These are phyloP conservation scores for Takashimella tepidaria DNA, from an alignment of 1,284 basidiomycete genomes.

Conservation along the genomic window DNA sequence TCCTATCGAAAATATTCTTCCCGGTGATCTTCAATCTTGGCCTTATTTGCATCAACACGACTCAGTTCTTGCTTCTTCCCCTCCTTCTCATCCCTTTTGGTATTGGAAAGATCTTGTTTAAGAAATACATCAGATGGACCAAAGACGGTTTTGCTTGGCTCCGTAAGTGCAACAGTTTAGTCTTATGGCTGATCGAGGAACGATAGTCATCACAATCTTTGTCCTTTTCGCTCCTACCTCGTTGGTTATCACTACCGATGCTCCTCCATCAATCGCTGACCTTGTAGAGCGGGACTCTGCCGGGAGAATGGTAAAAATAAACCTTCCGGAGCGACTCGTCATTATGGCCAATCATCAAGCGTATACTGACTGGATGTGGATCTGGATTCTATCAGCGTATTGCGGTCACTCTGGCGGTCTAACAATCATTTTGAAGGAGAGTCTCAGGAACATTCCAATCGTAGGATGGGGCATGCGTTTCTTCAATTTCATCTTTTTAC, in stretches of 20 bases:
- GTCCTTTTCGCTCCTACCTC: slow-evolving; percentile 78
- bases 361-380: slow-evolving; percentile 81
- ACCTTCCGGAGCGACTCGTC: slow-evolving; percentile 69
- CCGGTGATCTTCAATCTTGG: slow-evolving; percentile 61
- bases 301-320: slow-evolving; percentile 59
- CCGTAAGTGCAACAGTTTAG: slow-evolving; percentile 51
- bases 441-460: slow-evolving; percentile 78
- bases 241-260: slow-evolving; percentile 59
- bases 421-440: slow-evolving; percentile 84
- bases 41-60: slow-evolving; percentile 62
- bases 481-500: slow-evolving; percentile 83
- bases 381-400: slow-evolving; percentile 80
- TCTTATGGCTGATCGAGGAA: too few species aligned
- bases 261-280: slow-evolving; percentile 25
- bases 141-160: slow-evolving; percentile 75
- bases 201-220: slow-evolving; percentile 46
- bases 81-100: slow-evolving; percentile 46
- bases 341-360: slow-evolving; percentile 79
- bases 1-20: slow-evolving; percentile 55
- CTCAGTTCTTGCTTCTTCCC: slow-evolving; percentile 64
- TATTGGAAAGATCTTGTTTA: slow-evolving; percentile 54
- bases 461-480: slow-evolving; percentile 85
- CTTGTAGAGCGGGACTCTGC: slow-evolving; percentile 53
- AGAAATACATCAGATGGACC: slow-evolving; percentile 65
- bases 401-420: slow-evolving; percentile 61